phyloP scores from a whole-genome alignment of 1,284 basidiomycete species.

The Thelephora terrestris region DNA sequence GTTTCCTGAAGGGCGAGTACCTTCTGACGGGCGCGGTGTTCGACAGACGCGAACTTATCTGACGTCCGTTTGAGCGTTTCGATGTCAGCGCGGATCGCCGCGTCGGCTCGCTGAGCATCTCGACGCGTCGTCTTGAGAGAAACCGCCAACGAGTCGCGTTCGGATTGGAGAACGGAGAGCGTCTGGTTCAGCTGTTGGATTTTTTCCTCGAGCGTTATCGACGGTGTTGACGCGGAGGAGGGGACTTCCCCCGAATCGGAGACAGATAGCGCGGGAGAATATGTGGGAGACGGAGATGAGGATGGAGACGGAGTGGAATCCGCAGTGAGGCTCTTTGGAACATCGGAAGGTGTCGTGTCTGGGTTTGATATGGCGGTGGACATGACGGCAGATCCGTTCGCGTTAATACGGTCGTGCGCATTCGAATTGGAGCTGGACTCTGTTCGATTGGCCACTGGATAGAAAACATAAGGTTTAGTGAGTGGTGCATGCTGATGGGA shows the following conservation, averaged over 20 bases:
- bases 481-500: background rate
- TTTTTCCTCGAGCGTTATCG: slow-evolving; percentile 45
- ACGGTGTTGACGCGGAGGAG: slow-evolving; percentile 17
- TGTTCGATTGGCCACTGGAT: slow-evolving; percentile 2
- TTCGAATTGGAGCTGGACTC: slow-evolving; percentile 10
- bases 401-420: slow-evolving; percentile 2
- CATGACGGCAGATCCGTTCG: slow-evolving; percentile 4
- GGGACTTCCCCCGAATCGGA: slow-evolving; percentile 3
- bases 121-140: slow-evolving; percentile 59
- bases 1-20: slow-evolving; percentile 69
- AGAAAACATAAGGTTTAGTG: background rate
- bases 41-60: slow-evolving; percentile 56
- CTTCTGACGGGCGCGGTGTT: slow-evolving; percentile 63
- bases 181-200: slow-evolving; percentile 49
- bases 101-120: slow-evolving; percentile 66
- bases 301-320: slow-evolving; percentile 9
- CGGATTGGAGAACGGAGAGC: slow-evolving; percentile 42
- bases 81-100: slow-evolving; percentile 63
- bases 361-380: background rate
- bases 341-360: slow-evolving; percentile 3
- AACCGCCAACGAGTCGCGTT: slow-evolving; percentile 48
- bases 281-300: slow-evolving; percentile 10
- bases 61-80: slow-evolving; percentile 62
- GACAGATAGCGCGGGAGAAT: slow-evolving; percentile 8
- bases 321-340: slow-evolving; percentile 5